Conservation (phyloP, 768 basidiomycete genomes). For the Termitomyces heimii region DNA sequence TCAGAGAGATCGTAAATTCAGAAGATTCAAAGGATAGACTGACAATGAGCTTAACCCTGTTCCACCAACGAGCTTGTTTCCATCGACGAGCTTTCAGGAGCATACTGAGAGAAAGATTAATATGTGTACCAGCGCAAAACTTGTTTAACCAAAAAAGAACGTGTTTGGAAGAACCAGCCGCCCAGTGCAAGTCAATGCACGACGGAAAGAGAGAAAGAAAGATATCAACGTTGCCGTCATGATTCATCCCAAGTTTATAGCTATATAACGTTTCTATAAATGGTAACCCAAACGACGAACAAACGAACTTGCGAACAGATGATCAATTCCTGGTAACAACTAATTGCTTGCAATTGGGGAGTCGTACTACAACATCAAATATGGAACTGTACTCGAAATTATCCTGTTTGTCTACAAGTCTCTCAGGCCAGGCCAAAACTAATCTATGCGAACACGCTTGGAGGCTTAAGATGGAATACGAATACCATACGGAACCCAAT, state of each 20-base stretch:
- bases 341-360: background rate
- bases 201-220: constrained; percentile 4
- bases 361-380: background rate
- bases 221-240: background rate
- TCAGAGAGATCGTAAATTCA: background rate
- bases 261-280: background rate
- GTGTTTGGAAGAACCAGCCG: constrained; percentile 9
- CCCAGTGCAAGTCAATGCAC: constrained; percentile 9
- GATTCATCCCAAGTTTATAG: background rate
- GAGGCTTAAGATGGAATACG: background rate
- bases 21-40: background rate
- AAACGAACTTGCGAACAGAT: background rate
- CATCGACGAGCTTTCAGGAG: constrained; percentile 1
- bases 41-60: constrained; percentile 23
- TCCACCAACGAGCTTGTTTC: constrained; percentile 17
- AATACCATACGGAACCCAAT: constrained; percentile 20
- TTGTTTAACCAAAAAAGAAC: background rate
- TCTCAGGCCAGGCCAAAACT: background rate
- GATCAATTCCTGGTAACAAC: background rate
- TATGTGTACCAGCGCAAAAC: background rate
- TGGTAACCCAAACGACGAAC: background rate
- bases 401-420: background rate
- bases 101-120: constrained; percentile 4
- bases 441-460: background rate
- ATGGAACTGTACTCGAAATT: background rate